Evolutionary conservation across 2,329 filamentous ascomycete species (phyloP).

Genomic region (Phyllosticta citrichinensis): DNA sequence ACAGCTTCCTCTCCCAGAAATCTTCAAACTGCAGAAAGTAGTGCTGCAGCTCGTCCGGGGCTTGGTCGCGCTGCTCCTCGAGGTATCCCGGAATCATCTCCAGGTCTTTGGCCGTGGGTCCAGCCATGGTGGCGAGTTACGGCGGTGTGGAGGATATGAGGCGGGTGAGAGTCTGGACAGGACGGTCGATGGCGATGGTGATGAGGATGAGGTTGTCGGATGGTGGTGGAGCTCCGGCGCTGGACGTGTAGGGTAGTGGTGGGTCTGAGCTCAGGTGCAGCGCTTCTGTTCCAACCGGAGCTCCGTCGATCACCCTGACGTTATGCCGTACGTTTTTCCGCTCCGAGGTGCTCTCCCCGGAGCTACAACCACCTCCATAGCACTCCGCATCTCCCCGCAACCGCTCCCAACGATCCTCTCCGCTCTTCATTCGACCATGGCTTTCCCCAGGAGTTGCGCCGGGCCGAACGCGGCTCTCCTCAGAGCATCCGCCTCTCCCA

Average conservation of each 20-base stretch:
- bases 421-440: slow-evolving; percentile 31
- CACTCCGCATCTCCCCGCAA: slow-evolving; percentile 43
- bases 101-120: slow-evolving; percentile 54
- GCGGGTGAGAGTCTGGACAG: slow-evolving; percentile 2
- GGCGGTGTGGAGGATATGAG: neutral
- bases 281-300: slow-evolving; percentile 1
- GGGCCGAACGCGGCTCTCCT: slow-evolving; percentile 28
- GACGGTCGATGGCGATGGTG: slow-evolving; percentile 12
- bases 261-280: neutral
- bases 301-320: slow-evolving; percentile 4
- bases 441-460: slow-evolving; percentile 30
- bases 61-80: slow-evolving; percentile 75
- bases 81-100: slow-evolving; percentile 90
- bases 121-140: slow-evolving; percentile 22
- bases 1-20: slow-evolving; percentile 96
- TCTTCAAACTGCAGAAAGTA: slow-evolving; percentile 90
- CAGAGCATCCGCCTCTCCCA: slow-evolving; percentile 20
- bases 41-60: slow-evolving; percentile 78
- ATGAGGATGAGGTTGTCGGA: slow-evolving; percentile 16
- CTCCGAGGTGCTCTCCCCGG: neutral
- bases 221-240: slow-evolving; percentile 10
- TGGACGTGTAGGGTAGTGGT: neutral
- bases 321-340: slow-evolving; percentile 1
- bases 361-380: slow-evolving; percentile 11
- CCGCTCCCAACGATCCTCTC: slow-evolving; percentile 15